These are phyloP conservation scores for Colletotrichum lini DNA, from an alignment of 2,329 filamentous ascomycete genomes.

Conservation along the genomic window DNA sequence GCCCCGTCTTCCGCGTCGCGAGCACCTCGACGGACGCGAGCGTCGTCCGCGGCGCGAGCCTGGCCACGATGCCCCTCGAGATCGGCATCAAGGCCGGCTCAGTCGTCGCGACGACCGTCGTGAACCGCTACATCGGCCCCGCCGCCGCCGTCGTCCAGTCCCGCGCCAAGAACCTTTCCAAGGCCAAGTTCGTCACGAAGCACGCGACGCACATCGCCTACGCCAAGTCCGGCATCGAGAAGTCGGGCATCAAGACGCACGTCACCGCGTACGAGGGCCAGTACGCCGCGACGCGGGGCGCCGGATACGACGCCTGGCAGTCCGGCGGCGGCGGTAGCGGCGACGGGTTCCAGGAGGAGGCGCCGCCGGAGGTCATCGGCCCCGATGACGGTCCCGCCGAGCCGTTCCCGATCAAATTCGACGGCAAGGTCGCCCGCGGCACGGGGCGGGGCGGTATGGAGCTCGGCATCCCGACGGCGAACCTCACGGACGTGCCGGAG, in stretches of 20 bases:
- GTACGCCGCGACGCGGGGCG: conserved; percentile 52
- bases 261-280: conserved; percentile 54
- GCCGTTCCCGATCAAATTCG: conserved; percentile 69
- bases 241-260: conserved; percentile 49
- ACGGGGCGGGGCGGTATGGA: conserved; percentile 57
- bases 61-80: conserved; percentile 76
- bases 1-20: conserved; percentile 78
- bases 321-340: conserved; percentile 10
- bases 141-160: conserved; percentile 56
- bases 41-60: conserved; percentile 74
- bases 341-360: conserved; percentile 48
- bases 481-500: conserved; percentile 65
- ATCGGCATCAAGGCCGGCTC: conserved; percentile 72
- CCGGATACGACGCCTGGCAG: conserved; percentile 54
- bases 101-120: conserved; percentile 62
- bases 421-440: conserved; percentile 62
- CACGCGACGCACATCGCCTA: conserved; percentile 18
- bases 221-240: conserved; percentile 41
- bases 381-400: conserved; percentile 64
- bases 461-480: conserved; percentile 68
- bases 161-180: conserved; percentile 52
- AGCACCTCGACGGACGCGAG: conserved; percentile 74
- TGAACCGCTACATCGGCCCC: conserved; percentile 58
- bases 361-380: conserved; percentile 58
- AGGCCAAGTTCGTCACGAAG: conserved; percentile 20